Conservation (phyloP, 805 yeast species). For the Clavispora asparagi region DNA sequence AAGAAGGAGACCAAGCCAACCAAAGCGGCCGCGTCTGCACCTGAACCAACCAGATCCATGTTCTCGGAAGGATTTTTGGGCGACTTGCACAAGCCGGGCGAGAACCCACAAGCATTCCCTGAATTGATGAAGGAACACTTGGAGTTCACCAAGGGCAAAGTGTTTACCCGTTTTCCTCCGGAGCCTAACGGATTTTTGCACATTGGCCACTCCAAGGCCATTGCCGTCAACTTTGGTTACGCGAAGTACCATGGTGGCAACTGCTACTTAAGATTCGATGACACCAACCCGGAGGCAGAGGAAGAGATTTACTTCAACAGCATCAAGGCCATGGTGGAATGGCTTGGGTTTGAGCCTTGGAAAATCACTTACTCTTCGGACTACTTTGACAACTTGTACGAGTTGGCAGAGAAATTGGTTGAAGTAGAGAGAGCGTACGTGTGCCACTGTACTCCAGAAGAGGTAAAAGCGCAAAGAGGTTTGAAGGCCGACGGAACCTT, state of each 20-base stretch:
- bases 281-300: conserved; percentile 98
- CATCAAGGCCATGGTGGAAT: conserved; percentile 75
- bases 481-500: conserved; percentile 85
- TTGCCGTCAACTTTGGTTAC: conserved; percentile 96
- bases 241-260: conserved; percentile 83
- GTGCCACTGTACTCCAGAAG: conserved; percentile 89
- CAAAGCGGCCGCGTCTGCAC: conserved; percentile 13
- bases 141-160: conserved; percentile 72
- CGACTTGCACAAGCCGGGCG: conserved; percentile 91
- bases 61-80: conserved; percentile 94
- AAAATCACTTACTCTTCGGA: conserved; percentile 94
- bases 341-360: conserved; percentile 96
- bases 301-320: conserved; percentile 86
- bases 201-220: conserved; percentile 97
- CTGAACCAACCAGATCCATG: conserved; percentile 56
- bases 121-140: conserved; percentile 80
- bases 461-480: conserved; percentile 88
- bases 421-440: conserved; percentile 73
- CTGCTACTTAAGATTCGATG: conserved; percentile 92
- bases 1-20: conserved; percentile 29
- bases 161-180: conserved; percentile 94
- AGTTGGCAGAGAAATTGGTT: conserved; percentile 80
- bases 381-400: conserved; percentile 85
- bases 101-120: conserved; percentile 85
- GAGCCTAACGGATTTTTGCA: conserved; percentile 98